Percentiles rank a stretch among this genome's conserved stretches.
Evolutionary conservation across 2,329 filamentous ascomycete species (phyloP).

Genomic region (Alternaria triticimaculans): DNA sequence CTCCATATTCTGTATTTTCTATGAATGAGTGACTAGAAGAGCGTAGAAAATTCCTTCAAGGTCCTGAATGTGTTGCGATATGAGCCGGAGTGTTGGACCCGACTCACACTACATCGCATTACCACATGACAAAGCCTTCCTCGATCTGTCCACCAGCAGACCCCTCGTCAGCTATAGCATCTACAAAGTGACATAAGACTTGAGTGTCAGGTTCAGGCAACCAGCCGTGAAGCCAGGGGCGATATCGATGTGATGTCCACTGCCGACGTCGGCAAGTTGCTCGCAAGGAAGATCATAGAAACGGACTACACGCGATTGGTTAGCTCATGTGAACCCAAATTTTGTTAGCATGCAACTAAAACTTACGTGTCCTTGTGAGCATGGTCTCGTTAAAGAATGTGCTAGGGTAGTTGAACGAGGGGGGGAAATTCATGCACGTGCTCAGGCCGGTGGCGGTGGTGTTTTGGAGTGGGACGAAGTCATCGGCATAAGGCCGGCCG

Average conservation of each 20-base stretch:
- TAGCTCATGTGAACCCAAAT: background rate
- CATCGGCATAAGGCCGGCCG: slow-evolving; percentile 4
- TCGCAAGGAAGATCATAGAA: slow-evolving; percentile 12
- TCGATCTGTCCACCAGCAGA: background rate
- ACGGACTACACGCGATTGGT: background rate
- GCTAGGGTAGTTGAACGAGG: slow-evolving; percentile 7
- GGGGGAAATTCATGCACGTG: slow-evolving; percentile 8
- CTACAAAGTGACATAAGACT: slow-evolving; percentile 13
- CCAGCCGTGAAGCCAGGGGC: slow-evolving; percentile 1
- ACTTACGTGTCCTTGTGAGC: background rate
- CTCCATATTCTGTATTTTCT: background rate
- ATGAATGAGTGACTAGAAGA: background rate
- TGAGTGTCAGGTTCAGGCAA: slow-evolving; percentile 8
- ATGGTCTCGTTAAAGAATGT: slow-evolving; percentile 9
- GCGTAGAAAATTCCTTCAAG: background rate
- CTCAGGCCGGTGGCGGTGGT: slow-evolving; percentile 1
- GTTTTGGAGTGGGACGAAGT: slow-evolving; percentile 2
- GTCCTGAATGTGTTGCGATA: background rate
- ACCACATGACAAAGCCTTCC: background rate
- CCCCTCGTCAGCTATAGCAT: background rate
- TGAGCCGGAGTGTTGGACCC: slow-evolving; percentile 8
- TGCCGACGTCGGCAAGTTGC: background rate
- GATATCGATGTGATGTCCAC: slow-evolving; percentile 10
- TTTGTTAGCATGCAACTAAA: background rate
- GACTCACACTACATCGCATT: background rate